Conservation (phyloP, 108 stramenopile species). For the Skeletonema costatum region DNA sequence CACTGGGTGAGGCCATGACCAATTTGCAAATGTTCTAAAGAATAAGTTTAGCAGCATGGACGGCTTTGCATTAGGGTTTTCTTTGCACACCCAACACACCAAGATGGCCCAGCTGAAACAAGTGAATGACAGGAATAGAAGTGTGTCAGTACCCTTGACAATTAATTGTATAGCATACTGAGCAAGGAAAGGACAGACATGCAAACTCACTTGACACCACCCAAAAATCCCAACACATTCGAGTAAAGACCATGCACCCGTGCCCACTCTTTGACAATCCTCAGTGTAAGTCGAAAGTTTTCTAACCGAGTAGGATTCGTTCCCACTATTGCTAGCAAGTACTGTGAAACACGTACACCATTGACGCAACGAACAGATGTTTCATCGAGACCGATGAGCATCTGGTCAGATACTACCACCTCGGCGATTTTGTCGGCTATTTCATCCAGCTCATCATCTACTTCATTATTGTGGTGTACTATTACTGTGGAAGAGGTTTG, state of each 20-base stretch:
- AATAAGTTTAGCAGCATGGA: conserved; percentile 66
- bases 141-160: not conserved
- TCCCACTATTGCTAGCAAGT: conserved; percentile 51
- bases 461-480: not conserved
- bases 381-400: conserved; percentile 70
- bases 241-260: conserved; percentile 88
- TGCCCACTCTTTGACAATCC: conserved; percentile 93
- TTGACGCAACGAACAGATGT: conserved; percentile 87
- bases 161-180: not conserved
- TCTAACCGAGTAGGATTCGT: conserved; percentile 11
- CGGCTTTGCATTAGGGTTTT: conserved; percentile 66
- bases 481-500: not conserved
- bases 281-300: conserved; percentile 72
- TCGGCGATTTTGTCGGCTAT: conserved; percentile 49
- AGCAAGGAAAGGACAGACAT: not conserved
- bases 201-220: conserved; percentile 83
- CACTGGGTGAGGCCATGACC: conserved; percentile 86
- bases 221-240: conserved; percentile 94
- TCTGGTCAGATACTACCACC: conserved; percentile 44
- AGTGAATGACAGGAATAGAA: not conserved
- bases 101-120: conserved; percentile 79
- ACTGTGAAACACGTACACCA: conserved; percentile 93
- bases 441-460: conserved; percentile 26
- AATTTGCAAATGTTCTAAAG: conserved; percentile 78
- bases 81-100: conserved; percentile 83